phyloP scores from a whole-genome alignment of 106 monocot genomes.

The Dendrobium chrysotoxum region DNA sequence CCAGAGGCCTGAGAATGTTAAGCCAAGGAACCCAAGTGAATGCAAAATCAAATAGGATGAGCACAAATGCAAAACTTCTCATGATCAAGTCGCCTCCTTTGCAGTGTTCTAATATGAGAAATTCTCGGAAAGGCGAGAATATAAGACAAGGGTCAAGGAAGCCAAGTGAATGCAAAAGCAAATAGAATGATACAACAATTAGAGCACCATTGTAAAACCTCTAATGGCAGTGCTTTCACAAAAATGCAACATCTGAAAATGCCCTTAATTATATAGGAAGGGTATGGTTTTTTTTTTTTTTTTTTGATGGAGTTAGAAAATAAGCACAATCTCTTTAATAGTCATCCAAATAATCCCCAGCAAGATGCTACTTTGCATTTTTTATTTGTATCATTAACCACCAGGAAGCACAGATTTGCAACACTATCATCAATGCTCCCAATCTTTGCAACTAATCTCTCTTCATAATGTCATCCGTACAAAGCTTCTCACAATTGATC shows the following conservation, averaged over 20 bases:
- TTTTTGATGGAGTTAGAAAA: background rate
- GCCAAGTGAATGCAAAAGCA: background rate
- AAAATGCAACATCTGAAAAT: constrained; percentile 4
- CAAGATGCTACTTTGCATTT: too few relatives aligned
- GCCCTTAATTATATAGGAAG: background rate
- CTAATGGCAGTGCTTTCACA: background rate
- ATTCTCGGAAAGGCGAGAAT: constrained; percentile 36
- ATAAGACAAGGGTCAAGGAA: constrained; percentile 3
- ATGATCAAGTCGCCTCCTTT: constrained; percentile 33
- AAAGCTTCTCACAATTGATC: too few relatives aligned
- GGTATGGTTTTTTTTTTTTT: background rate
- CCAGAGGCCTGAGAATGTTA: constrained; percentile 32
- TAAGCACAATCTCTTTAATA: background rate
- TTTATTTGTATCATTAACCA: too few relatives aligned
- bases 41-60: background rate
- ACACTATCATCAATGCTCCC: too few relatives aligned
- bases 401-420: too few relatives aligned
- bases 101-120: constrained; percentile 83
- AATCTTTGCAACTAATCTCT: too few relatives aligned
- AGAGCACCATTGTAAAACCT: background rate
- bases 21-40: constrained; percentile 1
- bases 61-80: background rate
- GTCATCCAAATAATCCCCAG: too few relatives aligned
- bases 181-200: background rate
- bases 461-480: too few relatives aligned